Base-by-base conservation (phyloP, 1,139 yeast species). In the Sugiyamaella japonica region DNA sequence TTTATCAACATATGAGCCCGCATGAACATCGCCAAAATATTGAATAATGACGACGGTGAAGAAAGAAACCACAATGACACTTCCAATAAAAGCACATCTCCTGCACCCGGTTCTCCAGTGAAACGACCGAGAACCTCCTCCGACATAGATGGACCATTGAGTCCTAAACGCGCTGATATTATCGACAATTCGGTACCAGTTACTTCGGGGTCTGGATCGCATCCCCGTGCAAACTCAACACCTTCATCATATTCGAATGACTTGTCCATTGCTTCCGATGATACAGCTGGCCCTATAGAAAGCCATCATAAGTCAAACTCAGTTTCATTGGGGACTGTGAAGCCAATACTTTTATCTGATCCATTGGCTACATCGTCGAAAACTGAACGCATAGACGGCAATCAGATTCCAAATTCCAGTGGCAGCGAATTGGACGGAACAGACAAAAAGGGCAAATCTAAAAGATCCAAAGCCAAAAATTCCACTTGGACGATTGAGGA, bases 401-500 rank as follows among this genome's bases (percentile, higher is more conserved):
- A 17, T 25, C 37, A 52, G 23, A n/a, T 36, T 32, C 20, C 53
- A 25, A 13, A 17, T 20, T 47, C 41, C 12, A 49, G 52, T 20
- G 52, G 48, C 5, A 38, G 36, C 13, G 52, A 41, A 25, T 13
- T 31, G 13, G 45, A 41, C 12, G 45, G 46, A 7, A 16, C 37
- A 15, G 55, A 52, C 20, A 52, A 43, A 41, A 52, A 52, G 23
- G 55, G 55, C 9, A 52, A 52, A 48, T 45, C 48, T 8, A 66
- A 66, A 43, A 57, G 70, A 25, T 54, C 61, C 25, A 69, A 69
- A 52, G 71, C 72, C 1, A 69, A 69, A 17, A 69, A 69, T 50
- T 61, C 69, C 13, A 65, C 63, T 10, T 69, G 72, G 72, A 64
- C 72, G 2, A 38, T 61, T 48, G 72, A 68, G 37, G 72, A 69